These are phyloP conservation scores for Nyctanthes arbortristis DNA, from an alignment of 257 asterid species.

Conservation along the genomic window DNA sequence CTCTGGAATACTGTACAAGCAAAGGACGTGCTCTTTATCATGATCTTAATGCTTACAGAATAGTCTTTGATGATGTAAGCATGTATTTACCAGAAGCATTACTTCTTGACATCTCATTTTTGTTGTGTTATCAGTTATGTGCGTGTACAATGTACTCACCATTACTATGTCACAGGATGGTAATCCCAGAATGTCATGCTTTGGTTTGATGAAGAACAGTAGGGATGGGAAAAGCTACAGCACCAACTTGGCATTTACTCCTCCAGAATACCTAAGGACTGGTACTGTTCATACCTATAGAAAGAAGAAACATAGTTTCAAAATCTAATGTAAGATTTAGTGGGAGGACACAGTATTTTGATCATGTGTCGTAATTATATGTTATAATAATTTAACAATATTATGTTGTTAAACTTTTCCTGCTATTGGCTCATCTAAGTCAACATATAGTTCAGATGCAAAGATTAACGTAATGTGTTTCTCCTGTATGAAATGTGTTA, in stretches of 20 bases:
- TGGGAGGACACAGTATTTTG: neutral
- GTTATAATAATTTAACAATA: neutral
- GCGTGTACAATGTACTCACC: neutral
- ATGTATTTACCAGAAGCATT: neutral
- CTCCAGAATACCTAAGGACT: constrained; percentile 62
- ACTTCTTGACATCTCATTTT: neutral
- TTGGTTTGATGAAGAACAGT: constrained; percentile 64
- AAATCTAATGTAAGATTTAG: neutral
- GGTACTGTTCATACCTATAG: constrained; percentile 35
- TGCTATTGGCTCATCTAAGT: neutral
- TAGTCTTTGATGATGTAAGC: constrained; percentile 16
- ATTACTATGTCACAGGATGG: constrained; percentile 42
- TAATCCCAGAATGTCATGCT: constrained; percentile 58
- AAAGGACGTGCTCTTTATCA: constrained; percentile 93
- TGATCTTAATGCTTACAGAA: constrained; percentile 87
- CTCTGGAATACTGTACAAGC: constrained; percentile 83
- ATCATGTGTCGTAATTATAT: neutral
- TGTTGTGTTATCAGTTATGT: neutral
- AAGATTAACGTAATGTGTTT: too few species aligned
- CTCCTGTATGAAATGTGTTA: neutral
- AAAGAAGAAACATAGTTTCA: neutral
- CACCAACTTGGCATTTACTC: constrained; percentile 68
- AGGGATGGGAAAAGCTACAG: constrained; percentile 72
- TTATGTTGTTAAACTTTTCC: neutral
- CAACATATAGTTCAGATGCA: neutral